A percentile compares a stretch with the other conserved stretches of the same genome.
Evolutionary conservation across 305 asterid genomes (phyloP).

Genomic region (Fraxinus greggii): DNA sequence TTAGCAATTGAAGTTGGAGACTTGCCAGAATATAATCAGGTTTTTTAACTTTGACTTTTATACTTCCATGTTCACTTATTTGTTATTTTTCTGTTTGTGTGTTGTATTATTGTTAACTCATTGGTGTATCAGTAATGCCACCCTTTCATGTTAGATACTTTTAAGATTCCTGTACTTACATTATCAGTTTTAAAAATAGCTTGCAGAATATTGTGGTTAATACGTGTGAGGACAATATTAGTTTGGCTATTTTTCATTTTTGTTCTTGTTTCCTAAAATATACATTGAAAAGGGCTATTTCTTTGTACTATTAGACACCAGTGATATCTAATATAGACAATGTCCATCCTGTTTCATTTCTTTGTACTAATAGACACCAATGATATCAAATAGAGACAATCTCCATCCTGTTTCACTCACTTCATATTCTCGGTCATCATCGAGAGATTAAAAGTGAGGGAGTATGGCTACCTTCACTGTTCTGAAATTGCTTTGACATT

Average conservation of each 20-base stretch:
- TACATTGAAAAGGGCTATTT: neutral
- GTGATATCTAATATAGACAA: neutral
- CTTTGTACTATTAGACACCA: neutral
- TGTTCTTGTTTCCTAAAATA: neutral
- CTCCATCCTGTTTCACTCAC: neutral
- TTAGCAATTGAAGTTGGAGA: slow-evolving; percentile 93
- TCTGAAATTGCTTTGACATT: slow-evolving; percentile 2
- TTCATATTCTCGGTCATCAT: slow-evolving; percentile 5
- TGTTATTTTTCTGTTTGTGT: neutral
- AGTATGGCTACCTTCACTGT: neutral
- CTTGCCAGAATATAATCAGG: slow-evolving; percentile 95
- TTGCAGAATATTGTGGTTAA: neutral
- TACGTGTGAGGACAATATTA: neutral
- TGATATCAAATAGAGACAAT: neutral
- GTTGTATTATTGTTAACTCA: neutral
- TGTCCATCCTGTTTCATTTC: neutral
- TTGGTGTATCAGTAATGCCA: neutral
- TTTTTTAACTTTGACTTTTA: slow-evolving; percentile 32
- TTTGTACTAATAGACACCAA: neutral
- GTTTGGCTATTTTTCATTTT: neutral
- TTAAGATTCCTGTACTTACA: neutral
- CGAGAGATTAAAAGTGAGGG: neutral
- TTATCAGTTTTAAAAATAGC: neutral
- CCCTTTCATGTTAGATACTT: neutral
- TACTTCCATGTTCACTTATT: slow-evolving; percentile 5